Evolutionary conservation across 495 filamentous ascomycete genomes (phyloP), one percentile per base, ranked within the genome.

Genomic region (Bathelium albidoporum): DNA sequence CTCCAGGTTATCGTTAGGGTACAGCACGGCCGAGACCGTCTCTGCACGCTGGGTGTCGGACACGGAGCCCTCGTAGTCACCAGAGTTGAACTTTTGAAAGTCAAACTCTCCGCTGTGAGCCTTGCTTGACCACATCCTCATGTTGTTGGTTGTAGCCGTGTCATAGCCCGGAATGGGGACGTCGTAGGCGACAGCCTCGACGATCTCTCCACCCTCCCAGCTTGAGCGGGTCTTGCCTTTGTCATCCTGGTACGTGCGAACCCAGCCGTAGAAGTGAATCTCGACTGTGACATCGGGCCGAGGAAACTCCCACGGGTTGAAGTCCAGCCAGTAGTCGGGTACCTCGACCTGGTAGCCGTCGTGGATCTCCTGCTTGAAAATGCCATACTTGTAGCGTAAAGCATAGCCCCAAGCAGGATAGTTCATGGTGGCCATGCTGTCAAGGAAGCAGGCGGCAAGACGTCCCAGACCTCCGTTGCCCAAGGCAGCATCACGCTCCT

Each of bases 331-430:
- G 76, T 98, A 98, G 74, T 98, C 94, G 24, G 94, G 94, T 55
- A 97, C 86, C 70, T 98, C 94, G 59, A 97, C 89, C 75, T 98
- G 94, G 71, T 96, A 97, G 20, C 94, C 94, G 71, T 97, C 87
- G 59, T 97, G 84, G 68, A 98, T 96, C 79, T 98, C 93, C 78
- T 98, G 94, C 79, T 97, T 96, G 85, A 98, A 98, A 72, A 98
- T 98, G 67, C 94, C 94, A 74, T 98, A 98, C 68, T 90, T 81
- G 75, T 98, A 98, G 63, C 94, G 84, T 67, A 98, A 75, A 20
- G 91, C 94, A 68, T 98, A 98, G 43, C 94, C 94, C 94, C 94
- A 98, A 16, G 93, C 94, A 18, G 94, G 89, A 70, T 88, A 96
- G 77, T 97, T 93, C 64, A 98, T 77, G 7, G 91, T 92, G 28